These are phyloP conservation scores for Piedraia hortae DNA, from an alignment of 2,329 filamentous ascomycete species.

Conservation along the genomic window DNA sequence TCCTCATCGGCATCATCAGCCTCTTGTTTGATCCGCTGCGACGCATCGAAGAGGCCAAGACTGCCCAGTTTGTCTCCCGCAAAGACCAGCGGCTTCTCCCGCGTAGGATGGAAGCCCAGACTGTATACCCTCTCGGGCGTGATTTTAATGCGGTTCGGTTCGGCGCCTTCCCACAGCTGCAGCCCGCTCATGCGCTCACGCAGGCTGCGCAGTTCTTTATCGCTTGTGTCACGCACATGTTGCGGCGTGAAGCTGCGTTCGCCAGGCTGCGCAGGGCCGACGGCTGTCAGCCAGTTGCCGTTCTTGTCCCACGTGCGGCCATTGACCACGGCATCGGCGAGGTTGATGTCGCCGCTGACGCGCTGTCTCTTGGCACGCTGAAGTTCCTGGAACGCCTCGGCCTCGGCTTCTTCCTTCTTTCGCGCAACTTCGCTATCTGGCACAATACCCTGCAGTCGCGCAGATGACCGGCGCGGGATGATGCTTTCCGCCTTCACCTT, in stretches of 20 bases:
- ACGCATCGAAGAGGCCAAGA: slow-evolving; percentile 72
- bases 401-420: slow-evolving; percentile 38
- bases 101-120: slow-evolving; percentile 64
- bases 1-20: slow-evolving; percentile 37
- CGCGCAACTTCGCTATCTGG: slow-evolving; percentile 41
- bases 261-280: slow-evolving; percentile 53
- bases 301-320: slow-evolving; percentile 42
- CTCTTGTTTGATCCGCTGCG: slow-evolving; percentile 27
- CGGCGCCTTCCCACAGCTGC: slow-evolving; percentile 57
- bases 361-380: slow-evolving; percentile 34
- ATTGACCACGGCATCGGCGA: slow-evolving; percentile 53
- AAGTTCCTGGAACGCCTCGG: slow-evolving; percentile 26
- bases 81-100: slow-evolving; percentile 67
- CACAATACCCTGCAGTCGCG: slow-evolving; percentile 31
- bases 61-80: slow-evolving; percentile 85
- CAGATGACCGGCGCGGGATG: slow-evolving; percentile 30
- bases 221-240: slow-evolving; percentile 50
- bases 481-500: slow-evolving; percentile 26
- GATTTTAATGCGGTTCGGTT: slow-evolving; percentile 68
- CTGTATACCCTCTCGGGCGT: slow-evolving; percentile 70
- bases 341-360: slow-evolving; percentile 37
- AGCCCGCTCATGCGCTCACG: slow-evolving; percentile 52
- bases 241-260: slow-evolving; percentile 66
- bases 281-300: slow-evolving; percentile 34
- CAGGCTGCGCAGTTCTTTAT: slow-evolving; percentile 46